A percentile compares a stretch with the other conserved stretches of the same genome.
phyloP scores from a whole-genome alignment of 495 filamentous ascomycete genomes.

The Halenospora varia region DNA sequence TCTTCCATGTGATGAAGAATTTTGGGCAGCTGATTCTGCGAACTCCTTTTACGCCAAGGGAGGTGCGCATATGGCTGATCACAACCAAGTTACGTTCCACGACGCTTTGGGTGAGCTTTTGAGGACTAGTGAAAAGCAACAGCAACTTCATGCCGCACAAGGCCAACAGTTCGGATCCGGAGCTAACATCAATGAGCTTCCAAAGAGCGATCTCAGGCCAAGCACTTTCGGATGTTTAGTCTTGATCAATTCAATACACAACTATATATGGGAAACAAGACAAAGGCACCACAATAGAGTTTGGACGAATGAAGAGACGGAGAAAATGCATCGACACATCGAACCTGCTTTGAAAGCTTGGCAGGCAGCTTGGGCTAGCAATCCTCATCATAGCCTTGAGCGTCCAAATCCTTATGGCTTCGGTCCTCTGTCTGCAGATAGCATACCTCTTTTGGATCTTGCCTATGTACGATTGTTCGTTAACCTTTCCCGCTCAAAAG shows the following conservation, averaged over 20 bases:
- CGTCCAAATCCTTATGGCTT: conserved; percentile 86
- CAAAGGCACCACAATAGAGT: conserved; percentile 84
- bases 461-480: conserved; percentile 94
- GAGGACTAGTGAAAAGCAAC: conserved; percentile 69
- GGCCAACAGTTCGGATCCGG: conserved; percentile 44
- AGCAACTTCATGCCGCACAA: conserved; percentile 43
- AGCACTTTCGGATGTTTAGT: conserved; percentile 94
- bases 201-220: conserved; percentile 67
- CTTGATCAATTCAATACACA: conserved; percentile 92
- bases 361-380: conserved; percentile 90
- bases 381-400: conserved; percentile 78
- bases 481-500: conserved; percentile 85
- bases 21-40: conserved; percentile 82
- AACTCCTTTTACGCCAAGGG: conserved; percentile 74
- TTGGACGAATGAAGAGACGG: conserved; percentile 89
- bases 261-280: conserved; percentile 97
- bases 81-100: conserved; percentile 66
- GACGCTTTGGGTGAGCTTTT: conserved; percentile 75
- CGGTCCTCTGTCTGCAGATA: conserved; percentile 87
- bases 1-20: conserved; percentile 88
- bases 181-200: conserved; percentile 40
- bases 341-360: conserved; percentile 92
- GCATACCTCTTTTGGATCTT: conserved; percentile 89
- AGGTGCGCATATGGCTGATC: conserved; percentile 59
- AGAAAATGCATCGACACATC: conserved; percentile 95